A percentile compares a stretch with the other conserved stretches of the same genome.
Evolutionary conservation across 176 grass and related monocot species (phyloP).

Genomic region (Pontederia paniculata): DNA sequence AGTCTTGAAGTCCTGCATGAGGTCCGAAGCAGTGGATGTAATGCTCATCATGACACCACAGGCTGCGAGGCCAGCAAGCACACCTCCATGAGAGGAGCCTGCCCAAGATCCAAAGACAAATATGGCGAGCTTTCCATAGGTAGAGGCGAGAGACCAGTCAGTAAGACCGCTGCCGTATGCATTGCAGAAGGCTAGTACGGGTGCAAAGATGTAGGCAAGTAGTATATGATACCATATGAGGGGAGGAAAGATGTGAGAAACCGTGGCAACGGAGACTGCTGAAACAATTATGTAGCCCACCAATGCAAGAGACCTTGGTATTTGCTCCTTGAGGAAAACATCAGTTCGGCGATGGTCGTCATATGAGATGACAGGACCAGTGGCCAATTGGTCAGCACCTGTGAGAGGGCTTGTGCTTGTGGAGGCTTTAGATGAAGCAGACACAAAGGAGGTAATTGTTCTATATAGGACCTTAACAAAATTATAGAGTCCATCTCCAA

Average conservation of each 20-base stretch:
- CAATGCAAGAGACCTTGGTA: conserved; percentile 6
- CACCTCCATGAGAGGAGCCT: conserved; percentile 14
- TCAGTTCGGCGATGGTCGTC: conserved; percentile 13
- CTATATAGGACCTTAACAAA: conserved; percentile 15
- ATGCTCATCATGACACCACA: conserved; percentile 35
- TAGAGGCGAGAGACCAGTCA: conserved; percentile 25
- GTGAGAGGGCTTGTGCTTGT: conserved; percentile 17
- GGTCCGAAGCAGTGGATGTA: conserved; percentile 10
- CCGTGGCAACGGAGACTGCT: conserved; percentile 4
- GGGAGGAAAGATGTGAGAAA: conserved; percentile 20
- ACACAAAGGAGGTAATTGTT: conserved; percentile 1
- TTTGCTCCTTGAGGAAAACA: conserved; percentile 26
- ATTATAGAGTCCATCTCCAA: conserved; percentile 30
- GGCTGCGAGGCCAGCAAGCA: conserved; percentile 23
- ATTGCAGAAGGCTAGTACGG: conserved; percentile 23
- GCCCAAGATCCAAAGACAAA: conserved; percentile 27
- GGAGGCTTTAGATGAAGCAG: not conserved
- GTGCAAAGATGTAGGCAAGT: conserved; percentile 14
- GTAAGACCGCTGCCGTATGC: conserved; percentile 26
- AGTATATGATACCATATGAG: conserved; percentile 30
- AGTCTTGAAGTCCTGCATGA: conserved; percentile 37
- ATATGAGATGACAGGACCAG: not conserved
- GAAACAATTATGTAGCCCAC: conserved; percentile 7
- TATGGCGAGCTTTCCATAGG: conserved; percentile 29
- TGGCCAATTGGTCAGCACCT: not conserved